Evolutionary conservation across 2,329 filamentous ascomycete species (phyloP).

Genomic region (Sclerotinia subarctica): DNA sequence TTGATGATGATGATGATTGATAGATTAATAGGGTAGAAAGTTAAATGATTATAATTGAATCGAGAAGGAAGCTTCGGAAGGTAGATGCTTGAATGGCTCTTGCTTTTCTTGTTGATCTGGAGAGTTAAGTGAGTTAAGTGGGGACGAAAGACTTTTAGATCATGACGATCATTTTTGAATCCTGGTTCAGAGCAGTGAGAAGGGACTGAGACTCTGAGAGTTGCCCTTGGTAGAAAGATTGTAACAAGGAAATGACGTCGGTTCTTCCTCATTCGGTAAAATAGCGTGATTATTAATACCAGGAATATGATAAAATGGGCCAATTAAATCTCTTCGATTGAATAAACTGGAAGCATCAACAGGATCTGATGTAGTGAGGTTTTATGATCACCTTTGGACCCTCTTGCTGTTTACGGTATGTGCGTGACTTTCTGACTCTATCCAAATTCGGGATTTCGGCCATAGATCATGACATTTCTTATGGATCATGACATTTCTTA

Average conservation of each 20-base stretch:
- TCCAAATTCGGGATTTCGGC: too few species aligned
- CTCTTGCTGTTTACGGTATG: too few species aligned
- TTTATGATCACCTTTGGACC: too few species aligned
- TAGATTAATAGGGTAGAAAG: background rate
- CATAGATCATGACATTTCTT: too few species aligned
- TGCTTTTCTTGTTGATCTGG: conserved; percentile 10
- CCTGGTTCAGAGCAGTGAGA: background rate
- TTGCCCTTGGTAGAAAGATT: too few species aligned
- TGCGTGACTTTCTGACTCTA: too few species aligned
- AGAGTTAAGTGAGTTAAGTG: conserved; percentile 10
- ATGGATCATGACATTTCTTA: too few species aligned
- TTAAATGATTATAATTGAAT: background rate
- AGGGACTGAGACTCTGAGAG: too few species aligned
- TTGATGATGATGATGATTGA: background rate
- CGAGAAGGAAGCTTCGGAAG: background rate
- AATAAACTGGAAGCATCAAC: background rate
- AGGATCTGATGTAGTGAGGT: background rate
- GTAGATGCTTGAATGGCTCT: background rate
- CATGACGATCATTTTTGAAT: conserved; percentile 8
- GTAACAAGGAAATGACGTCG: conserved; percentile 17
- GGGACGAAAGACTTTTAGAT: background rate
- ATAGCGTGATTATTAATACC: background rate
- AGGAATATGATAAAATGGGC: background rate
- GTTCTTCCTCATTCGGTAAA: background rate
- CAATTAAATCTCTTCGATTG: background rate